A percentile compares a stretch with the other conserved stretches of the same genome.
Evolutionary conservation across 2,329 filamentous ascomycete genomes (phyloP).

Genomic region (Venturiaceae sp.): DNA sequence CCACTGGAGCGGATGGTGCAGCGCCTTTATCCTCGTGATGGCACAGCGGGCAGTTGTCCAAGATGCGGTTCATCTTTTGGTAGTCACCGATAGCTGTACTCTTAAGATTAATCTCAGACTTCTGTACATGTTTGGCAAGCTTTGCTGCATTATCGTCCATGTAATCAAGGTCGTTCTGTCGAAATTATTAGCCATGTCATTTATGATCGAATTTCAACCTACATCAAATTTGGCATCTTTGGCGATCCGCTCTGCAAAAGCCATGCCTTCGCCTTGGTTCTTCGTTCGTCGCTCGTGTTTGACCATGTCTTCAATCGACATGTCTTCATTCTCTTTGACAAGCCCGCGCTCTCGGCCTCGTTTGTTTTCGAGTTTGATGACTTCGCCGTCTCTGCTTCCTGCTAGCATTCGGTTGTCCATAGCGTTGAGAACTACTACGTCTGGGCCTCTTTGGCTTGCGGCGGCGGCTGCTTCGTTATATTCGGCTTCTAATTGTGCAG

Average conservation of each 20-base stretch:
- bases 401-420: slow-evolving; percentile 88
- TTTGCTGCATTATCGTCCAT: slow-evolving; percentile 94
- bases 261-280: slow-evolving; percentile 69
- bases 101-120: slow-evolving; percentile 78
- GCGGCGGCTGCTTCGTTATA: slow-evolving; percentile 65
- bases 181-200: slow-evolving; percentile 22
- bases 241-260: slow-evolving; percentile 84
- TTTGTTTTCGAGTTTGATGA: slow-evolving; percentile 67
- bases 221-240: slow-evolving; percentile 85
- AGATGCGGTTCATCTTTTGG: slow-evolving; percentile 75
- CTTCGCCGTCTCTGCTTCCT: slow-evolving; percentile 63
- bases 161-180: slow-evolving; percentile 91
- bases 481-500: slow-evolving; percentile 66
- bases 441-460: slow-evolving; percentile 44
- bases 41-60: slow-evolving; percentile 84
- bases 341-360: slow-evolving; percentile 75
- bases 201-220: slow-evolving; percentile 27
- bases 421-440: slow-evolving; percentile 70
- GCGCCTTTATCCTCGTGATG: slow-evolving; percentile 76
- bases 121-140: slow-evolving; percentile 77
- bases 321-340: slow-evolving; percentile 87
- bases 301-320: slow-evolving; percentile 95
- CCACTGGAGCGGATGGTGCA: slow-evolving; percentile 69
- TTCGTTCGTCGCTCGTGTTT: slow-evolving; percentile 83
- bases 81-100: slow-evolving; percentile 82